Conservation (phyloP, 2,329 filamentous ascomycete genomes). For the Aspergillus melleus region DNA sequence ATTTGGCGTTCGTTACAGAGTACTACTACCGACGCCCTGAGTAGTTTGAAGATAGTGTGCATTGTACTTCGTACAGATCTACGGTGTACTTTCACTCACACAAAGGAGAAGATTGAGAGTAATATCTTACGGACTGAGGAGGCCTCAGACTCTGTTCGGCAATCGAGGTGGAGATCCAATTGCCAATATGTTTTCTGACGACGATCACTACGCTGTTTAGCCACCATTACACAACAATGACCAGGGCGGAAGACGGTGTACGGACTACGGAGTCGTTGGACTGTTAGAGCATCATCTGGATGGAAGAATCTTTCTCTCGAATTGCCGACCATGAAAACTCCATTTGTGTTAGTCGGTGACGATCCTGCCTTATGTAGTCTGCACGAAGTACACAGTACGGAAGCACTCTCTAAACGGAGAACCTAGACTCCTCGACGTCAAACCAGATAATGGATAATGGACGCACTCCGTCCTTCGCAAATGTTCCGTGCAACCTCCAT, state of each 20-base stretch:
- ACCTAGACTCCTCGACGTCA: background rate
- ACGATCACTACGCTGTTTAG: background rate
- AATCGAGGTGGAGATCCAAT: background rate
- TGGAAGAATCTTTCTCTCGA: too few relatives aligned
- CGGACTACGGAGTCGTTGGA: too few relatives aligned
- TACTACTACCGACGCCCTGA: background rate
- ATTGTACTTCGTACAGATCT: background rate
- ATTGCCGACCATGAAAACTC: background rate
- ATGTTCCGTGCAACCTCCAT: background rate
- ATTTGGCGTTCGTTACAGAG: background rate
- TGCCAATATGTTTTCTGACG: background rate
- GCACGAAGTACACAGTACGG: background rate
- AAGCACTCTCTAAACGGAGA: too few relatives aligned
- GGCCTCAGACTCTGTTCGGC: background rate
- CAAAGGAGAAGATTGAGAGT: too few relatives aligned
- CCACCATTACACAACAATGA: background rate
- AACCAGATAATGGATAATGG: background rate
- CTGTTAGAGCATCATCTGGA: too few relatives aligned
- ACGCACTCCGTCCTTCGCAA: background rate
- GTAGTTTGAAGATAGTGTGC: too few relatives aligned
- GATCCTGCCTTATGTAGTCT: background rate
- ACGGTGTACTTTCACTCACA: too few relatives aligned
- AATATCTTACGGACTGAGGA: too few relatives aligned
- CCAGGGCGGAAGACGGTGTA: too few relatives aligned
- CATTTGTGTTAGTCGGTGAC: too few relatives aligned